These are phyloP conservation scores for Sanghuangporus baumii DNA, from an alignment of 1,284 basidiomycete species.

Conservation along the genomic window DNA sequence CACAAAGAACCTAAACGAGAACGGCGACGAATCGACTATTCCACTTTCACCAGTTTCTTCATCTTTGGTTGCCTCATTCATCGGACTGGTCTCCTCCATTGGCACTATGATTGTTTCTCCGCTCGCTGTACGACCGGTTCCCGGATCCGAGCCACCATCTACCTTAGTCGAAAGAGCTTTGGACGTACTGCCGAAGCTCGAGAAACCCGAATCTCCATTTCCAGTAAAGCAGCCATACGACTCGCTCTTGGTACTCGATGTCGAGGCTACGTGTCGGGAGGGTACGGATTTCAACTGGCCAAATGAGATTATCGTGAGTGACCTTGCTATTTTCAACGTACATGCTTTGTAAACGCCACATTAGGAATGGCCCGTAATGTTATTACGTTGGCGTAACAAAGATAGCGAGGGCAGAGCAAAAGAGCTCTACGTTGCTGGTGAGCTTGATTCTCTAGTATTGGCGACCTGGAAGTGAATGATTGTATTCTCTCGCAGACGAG, in stretches of 20 bases:
- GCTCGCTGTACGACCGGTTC: neutral
- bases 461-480: neutral
- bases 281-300: conserved; percentile 69
- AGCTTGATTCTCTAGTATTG: neutral
- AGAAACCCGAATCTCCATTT: conserved; percentile 9
- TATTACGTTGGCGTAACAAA: conserved; percentile 78
- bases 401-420: conserved; percentile 45
- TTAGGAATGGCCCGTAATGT: conserved; percentile 85
- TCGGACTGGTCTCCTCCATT: conserved; percentile 3
- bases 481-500: conserved; percentile 45
- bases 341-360: conserved; percentile 9
- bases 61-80: neutral
- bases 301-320: conserved; percentile 88
- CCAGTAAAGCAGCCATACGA: conserved; percentile 54
- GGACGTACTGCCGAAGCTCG: conserved; percentile 2
- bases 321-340: conserved; percentile 11
- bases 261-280: conserved; percentile 84
- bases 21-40: neutral
- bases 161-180: neutral
- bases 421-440: conserved; percentile 45
- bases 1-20: conserved; percentile 6
- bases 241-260: conserved; percentile 74
- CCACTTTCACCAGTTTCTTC: neutral
- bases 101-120: conserved; percentile 7
- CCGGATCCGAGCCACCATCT: conserved; percentile 9